Evolutionary conservation across 2,329 filamentous ascomycete genomes (phyloP), one percentile per base, ranked within the genome.

Genomic region (Apiospora sp.): DNA sequence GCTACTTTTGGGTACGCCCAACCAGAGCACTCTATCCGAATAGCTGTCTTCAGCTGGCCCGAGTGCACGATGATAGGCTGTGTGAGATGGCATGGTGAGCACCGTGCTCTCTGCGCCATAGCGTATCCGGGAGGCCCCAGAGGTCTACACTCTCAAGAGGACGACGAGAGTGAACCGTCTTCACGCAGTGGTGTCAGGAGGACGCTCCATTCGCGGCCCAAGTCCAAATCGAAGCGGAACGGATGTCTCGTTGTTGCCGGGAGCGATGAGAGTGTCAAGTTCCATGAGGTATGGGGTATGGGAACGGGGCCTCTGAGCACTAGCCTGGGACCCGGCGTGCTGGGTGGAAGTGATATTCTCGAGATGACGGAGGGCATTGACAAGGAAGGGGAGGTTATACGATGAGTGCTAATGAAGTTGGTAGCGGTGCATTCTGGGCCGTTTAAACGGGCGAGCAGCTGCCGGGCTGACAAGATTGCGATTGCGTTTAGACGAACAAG

Each of bases 1-100:
- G 96, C 95, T 1, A 98, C 96, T 0, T 98, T 99, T 83, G 96
- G 96, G 5, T 98, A 97, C 79, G 91, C 95, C 4, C 92, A 97
- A 76, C 95, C 96, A 0, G 94, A 97, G 58, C 96, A 99, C 79
- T 91, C 93, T 0, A 94, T 93, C 77, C 92, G 96, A 27, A 94
- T 99, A 75, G 96, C 95, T 1, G 92, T 98, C 12, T 99, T 98
- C 82, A 92, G 93, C 67, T 98, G 96, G 96, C 96, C 96, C 0
- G 92, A 93, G 71, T 98, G 96, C 82, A 90, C 91, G 75, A 94
- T 96, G 80, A 89, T 98, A 1, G 93, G 94, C 14, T 92, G 93
- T 22, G 93, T 98, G 72, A 93, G 95, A 0, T 98, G 91, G 96
- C 91, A 91, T 69, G 90, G 92, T 46, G 91, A 94, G 73, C 90